Base-by-base conservation (phyloP, 2,329 filamentous ascomycete species). In the Pseudodiploospora longispora region DNA sequence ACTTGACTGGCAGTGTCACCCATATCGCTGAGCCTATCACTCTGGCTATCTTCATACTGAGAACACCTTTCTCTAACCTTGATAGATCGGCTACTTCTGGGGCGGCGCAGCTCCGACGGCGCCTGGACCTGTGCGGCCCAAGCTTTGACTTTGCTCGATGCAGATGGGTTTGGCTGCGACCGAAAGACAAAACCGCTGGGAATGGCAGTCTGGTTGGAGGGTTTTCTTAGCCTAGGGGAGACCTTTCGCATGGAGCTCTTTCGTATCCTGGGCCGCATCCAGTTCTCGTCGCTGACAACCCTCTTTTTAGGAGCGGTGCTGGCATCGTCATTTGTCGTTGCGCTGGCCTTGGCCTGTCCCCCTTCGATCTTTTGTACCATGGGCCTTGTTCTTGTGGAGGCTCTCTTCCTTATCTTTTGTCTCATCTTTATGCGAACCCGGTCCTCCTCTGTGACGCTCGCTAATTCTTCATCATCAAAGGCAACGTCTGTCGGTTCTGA, bases 261-360 rank as follows among this genome's bases (percentile, higher is more conserved):
- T 48, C 72, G 75, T 47, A 71, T 74, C 49, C 74, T 76, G 61
- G 66, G 63, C 47, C 80, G 82, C 65, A 80, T 80, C 86, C 91
- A 97, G 66, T 95, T 87, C 43, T 86, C 85, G 66, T 97, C 91
- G 61, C 90, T 96, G 49, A 96, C 80, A 43, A 97, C 87, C 50
- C 90, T 80, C 72, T 95, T 96, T 67, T 87, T 89, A 10, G 91
- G 91, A 38, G 87, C 79, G 43, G 51, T 7, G 42, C 52, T 44
- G 38, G 54, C 50, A 7, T 50, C 50, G 35, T 53, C 40, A 19
- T 19, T 19, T 8, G 50, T 46, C 30, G 54, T 45, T n/a, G 51
- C 49, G 7, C 46, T 47, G 30, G 51, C 40, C 27, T 56, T 50
- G 38, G 55, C 52, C 10, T 56, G 40, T 64, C 65, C 46, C 12